Evolutionary conservation across 805 yeast genomes (phyloP).

Genomic region (Ogataea pini): DNA sequence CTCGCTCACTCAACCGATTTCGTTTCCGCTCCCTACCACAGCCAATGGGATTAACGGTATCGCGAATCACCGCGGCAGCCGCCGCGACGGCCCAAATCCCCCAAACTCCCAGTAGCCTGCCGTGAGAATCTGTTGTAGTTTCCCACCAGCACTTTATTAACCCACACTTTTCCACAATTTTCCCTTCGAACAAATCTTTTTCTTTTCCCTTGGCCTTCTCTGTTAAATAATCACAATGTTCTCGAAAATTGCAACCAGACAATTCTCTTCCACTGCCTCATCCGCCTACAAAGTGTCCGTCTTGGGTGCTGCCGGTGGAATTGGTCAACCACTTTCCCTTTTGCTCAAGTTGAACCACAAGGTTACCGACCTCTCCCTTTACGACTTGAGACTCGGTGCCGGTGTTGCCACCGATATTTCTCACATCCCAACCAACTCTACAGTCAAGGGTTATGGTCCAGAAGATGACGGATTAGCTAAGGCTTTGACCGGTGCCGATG

Average conservation of each 20-base stretch:
- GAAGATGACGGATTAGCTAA: slow-evolving; percentile 67
- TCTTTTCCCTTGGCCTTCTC: slow-evolving; percentile 1
- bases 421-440: slow-evolving; percentile 90
- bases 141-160: background rate
- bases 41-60: background rate
- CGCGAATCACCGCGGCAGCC: background rate
- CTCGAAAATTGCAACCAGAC: slow-evolving; percentile 46
- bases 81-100: background rate
- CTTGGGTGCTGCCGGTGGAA: slow-evolving; percentile 91
- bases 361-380: slow-evolving; percentile 82
- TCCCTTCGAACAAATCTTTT: slow-evolving; percentile 1
- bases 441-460: slow-evolving; percentile 85
- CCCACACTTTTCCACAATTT: background rate
- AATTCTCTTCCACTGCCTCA: slow-evolving; percentile 67
- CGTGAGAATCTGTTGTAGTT: background rate
- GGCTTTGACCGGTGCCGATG: slow-evolving; percentile 78
- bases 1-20: slow-evolving; percentile 1
- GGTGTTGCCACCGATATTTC: slow-evolving; percentile 97
- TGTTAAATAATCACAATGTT: slow-evolving; percentile 43
- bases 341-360: slow-evolving; percentile 84
- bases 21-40: slow-evolving; percentile 1
- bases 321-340: slow-evolving; percentile 86
- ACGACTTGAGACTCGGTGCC: slow-evolving; percentile 89
- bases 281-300: slow-evolving; percentile 77
- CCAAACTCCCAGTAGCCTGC: background rate